Percentiles rank a stretch among this genome's conserved stretches.
Evolutionary conservation across 2,329 filamentous ascomycete genomes (phyloP).

Genomic region (Aspergillus phoenicis): DNA sequence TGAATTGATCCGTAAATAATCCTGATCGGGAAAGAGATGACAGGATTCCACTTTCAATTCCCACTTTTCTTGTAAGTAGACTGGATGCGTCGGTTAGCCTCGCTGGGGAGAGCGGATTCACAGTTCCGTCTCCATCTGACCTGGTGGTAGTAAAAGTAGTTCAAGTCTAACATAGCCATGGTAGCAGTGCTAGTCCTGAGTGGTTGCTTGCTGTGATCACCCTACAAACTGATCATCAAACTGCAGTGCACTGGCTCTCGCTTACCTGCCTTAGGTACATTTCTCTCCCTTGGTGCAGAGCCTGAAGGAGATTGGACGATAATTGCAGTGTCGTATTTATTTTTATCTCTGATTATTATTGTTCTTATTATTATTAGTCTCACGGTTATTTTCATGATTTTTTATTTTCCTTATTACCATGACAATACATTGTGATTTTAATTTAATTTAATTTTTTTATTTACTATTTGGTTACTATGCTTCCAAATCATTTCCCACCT

Average conservation of each 20-base stretch:
- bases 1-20: not conserved
- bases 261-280: constrained; percentile 7
- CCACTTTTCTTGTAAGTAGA: no score
- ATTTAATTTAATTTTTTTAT: not conserved
- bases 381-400: constrained; percentile 2
- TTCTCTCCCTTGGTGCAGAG: not conserved
- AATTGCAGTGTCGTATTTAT: constrained; percentile 1
- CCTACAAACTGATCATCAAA: constrained; percentile 21
- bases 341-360: constrained; percentile 8
- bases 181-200: not conserved
- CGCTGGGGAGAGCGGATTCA: not conserved
- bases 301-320: not conserved
- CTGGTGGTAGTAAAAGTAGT: no score
- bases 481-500: not conserved
- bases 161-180: constrained; percentile 19
- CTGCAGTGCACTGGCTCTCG: constrained; percentile 1
- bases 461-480: not conserved
- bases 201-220: constrained; percentile 19
- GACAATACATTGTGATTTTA: not conserved
- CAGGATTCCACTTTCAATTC: not conserved
- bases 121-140: not conserved
- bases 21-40: not conserved
- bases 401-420: not conserved
- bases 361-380: constrained; percentile 11
- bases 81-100: not conserved